Base-by-base conservation (phyloP, 805 yeast species). In the Metschnikowia cerradonensis region DNA sequence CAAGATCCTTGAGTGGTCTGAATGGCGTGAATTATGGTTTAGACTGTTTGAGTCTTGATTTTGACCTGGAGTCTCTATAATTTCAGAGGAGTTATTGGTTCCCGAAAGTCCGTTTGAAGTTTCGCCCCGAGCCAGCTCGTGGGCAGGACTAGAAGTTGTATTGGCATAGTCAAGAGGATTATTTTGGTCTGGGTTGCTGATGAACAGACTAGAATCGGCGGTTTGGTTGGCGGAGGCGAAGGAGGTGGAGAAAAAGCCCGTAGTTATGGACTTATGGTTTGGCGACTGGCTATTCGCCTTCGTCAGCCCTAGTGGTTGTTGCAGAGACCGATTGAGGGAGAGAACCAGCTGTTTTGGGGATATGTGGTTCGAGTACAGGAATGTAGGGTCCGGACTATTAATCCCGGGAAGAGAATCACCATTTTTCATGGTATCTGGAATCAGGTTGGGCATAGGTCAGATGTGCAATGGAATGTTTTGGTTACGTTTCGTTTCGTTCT, bases 161-260 rank as follows among this genome's bases (percentile, higher is more conserved):
- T 32, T 7, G 13, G 30, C 10, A 14, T 19, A 14, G 20, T n/a
- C 36, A 7, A 26, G 23, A 31, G 15, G 7, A 20, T 39, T 31
- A 22, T 31, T 17, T 41, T 31, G 34, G 10, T 44, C 41, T 4
- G 60, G 59, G 35, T 55, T 45, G 20, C 57, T 54, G 8, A 58
- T 49, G 33, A 58, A 58, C 61, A 58, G 61, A 26, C 61, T 56
- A 4, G 61, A 58, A 14, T 54, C 60, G 3, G 53, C 52, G 10
- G 58, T 50, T 35, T 39, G 45, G 37, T 42, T 37, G 6, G 22
- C 6, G 8, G 45, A 42, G 14, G 20, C 38, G 22, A 14, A 11
- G 2, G 31, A 32, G 1, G 26, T 20, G 8, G 45, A 20, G n/a
- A 42, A 14, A 15, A n/a, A 20, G 11, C 37, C n/a, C 5, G 38